phyloP scores from a whole-genome alignment of 1,284 basidiomycete species.

The Cryptococcus sp. region DNA sequence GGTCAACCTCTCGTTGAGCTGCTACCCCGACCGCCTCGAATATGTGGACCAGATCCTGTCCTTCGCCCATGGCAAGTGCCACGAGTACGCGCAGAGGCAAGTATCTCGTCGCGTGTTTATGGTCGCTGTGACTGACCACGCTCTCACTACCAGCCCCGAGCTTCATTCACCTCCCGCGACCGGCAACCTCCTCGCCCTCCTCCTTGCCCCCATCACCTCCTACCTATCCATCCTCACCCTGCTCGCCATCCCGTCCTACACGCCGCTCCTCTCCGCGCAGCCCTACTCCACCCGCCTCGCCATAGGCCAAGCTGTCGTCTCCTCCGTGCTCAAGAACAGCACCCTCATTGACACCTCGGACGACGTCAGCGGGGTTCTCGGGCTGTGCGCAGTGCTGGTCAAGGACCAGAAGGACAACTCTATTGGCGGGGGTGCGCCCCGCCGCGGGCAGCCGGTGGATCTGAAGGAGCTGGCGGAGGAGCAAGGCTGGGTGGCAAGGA shows the following conservation, averaged over 20 bases:
- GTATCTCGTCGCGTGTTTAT: constrained; percentile 20
- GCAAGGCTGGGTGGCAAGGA: constrained; percentile 92
- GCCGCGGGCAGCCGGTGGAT: constrained; percentile 60
- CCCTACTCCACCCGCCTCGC: constrained; percentile 82
- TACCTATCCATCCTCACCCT: constrained; percentile 91
- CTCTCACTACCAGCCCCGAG: constrained; percentile 62
- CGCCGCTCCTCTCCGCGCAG: constrained; percentile 73
- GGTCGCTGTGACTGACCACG: constrained; percentile 1
- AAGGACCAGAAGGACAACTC: constrained; percentile 75
- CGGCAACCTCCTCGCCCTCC: constrained; percentile 78
- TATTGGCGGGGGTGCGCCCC: constrained; percentile 55
- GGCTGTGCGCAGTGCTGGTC: constrained; percentile 84
- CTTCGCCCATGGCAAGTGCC: constrained; percentile 79
- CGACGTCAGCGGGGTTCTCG: constrained; percentile 85
- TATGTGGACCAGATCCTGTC: constrained; percentile 91
- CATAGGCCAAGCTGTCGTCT: constrained; percentile 85
- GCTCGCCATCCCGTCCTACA: constrained; percentile 84
- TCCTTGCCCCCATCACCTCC: constrained; percentile 86
- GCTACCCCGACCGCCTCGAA: constrained; percentile 89
- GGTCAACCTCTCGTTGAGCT: constrained; percentile 86
- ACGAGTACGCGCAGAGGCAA: constrained; percentile 74
- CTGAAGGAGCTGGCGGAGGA: constrained; percentile 89
- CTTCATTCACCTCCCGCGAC: constrained; percentile 81
- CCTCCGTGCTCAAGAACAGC: constrained; percentile 89
- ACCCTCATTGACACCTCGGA: constrained; percentile 85